Evolutionary conservation across 2,329 filamentous ascomycete species (phyloP).

Genomic region (Alternaria triticimaculans): DNA sequence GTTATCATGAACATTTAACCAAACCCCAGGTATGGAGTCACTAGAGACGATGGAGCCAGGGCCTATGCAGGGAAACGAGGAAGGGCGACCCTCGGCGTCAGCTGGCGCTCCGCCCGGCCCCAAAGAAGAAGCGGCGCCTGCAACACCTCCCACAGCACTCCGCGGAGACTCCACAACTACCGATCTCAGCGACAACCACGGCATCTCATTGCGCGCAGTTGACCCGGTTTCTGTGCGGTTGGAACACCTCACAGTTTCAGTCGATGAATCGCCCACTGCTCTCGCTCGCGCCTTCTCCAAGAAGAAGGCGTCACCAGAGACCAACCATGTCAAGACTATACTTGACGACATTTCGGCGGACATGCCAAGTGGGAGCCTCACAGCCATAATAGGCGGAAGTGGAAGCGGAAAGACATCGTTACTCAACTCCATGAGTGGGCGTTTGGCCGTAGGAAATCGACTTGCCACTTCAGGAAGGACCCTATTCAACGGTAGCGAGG

Average conservation of each 20-base stretch:
- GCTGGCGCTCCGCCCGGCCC: constrained; percentile 2
- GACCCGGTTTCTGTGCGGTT: constrained; percentile 62
- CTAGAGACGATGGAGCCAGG: constrained; percentile 17
- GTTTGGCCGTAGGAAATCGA: constrained; percentile 66
- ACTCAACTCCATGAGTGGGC: constrained; percentile 73
- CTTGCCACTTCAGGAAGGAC: constrained; percentile 60
- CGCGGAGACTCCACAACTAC: constrained; percentile 23
- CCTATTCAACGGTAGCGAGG: constrained; percentile 66
- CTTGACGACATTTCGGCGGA: constrained; percentile 69
- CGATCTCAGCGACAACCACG: constrained; percentile 36
- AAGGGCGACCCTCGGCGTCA: background rate
- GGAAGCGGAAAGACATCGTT: constrained; percentile 68
- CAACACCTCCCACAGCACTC: constrained; percentile 14
- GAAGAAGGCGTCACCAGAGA: constrained; percentile 29
- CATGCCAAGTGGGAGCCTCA: constrained; percentile 70
- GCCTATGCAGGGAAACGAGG: background rate
- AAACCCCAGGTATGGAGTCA: constrained; percentile 20
- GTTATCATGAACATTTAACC: constrained; percentile 14
- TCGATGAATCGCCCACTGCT: constrained; percentile 62
- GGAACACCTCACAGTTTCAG: constrained; percentile 61
- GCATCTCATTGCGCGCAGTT: constrained; percentile 57
- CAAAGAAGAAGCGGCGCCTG: background rate
- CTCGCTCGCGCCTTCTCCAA: constrained; percentile 33
- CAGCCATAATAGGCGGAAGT: constrained; percentile 77
- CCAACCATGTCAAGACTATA: constrained; percentile 56